phyloP scores from a whole-genome alignment of 352 stramenopile genomes.

The Pythium biforme region DNA sequence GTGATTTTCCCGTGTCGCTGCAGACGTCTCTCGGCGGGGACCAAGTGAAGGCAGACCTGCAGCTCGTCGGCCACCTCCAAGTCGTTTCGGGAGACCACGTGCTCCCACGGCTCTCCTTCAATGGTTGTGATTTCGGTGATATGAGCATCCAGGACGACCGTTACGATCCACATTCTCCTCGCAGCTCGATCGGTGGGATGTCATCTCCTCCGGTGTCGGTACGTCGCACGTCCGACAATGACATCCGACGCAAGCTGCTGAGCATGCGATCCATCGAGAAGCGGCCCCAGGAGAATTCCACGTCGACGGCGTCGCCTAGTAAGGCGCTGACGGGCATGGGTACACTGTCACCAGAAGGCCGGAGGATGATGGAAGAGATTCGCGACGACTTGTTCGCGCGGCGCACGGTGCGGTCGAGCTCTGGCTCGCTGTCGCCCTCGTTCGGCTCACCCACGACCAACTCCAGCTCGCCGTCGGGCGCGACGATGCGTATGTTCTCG shows the following conservation, averaged over 20 bases:
- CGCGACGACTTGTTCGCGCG: constrained; percentile 28
- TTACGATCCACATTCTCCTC: neutral
- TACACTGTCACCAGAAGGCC: constrained; percentile 26
- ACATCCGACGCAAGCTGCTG: constrained; percentile 25
- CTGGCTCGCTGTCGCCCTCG: constrained; percentile 1
- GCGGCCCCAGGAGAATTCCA: neutral
- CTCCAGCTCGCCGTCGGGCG: neutral
- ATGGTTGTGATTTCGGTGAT: constrained; percentile 8
- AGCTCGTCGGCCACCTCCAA: constrained; percentile 56
- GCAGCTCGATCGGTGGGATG: neutral
- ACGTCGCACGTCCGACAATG: constrained; percentile 19
- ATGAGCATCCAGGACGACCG: neutral
- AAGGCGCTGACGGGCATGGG: constrained; percentile 3
- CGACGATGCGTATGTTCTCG: constrained; percentile 15
- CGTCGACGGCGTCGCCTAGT: neutral
- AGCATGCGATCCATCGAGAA: constrained; percentile 23
- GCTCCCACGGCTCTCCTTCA: constrained; percentile 14
- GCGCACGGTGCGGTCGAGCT: constrained; percentile 11
- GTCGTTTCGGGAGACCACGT: constrained; percentile 32
- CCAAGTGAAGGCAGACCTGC: constrained; percentile 58
- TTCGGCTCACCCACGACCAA: neutral
- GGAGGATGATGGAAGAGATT: constrained; percentile 40
- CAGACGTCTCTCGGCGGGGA: constrained; percentile 32
- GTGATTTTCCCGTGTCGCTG: constrained; percentile 50
- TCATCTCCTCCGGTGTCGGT: constrained; percentile 6